phyloP scores from a whole-genome alignment of 768 basidiomycete species.

The Imleria badia region DNA sequence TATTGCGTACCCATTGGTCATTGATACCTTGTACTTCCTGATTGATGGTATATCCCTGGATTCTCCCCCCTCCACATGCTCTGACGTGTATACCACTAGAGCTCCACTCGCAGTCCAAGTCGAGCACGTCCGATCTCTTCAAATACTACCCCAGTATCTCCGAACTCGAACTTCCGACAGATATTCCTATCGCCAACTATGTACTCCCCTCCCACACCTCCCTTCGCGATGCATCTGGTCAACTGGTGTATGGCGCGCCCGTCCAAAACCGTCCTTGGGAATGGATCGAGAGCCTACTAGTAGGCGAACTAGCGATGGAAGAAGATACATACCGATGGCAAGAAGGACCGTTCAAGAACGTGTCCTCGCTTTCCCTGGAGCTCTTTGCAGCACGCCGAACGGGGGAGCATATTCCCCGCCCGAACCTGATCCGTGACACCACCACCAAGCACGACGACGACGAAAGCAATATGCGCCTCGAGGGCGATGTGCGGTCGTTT shows the following conservation, averaged over 20 bases:
- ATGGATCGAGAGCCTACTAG: constrained; percentile 81
- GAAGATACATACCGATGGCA: constrained; percentile 43
- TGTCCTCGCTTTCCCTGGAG: constrained; percentile 70
- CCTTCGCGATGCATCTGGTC: constrained; percentile 55
- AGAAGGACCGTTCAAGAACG: constrained; percentile 57
- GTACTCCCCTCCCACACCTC: constrained; percentile 55
- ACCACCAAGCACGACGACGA: constrained; percentile 18
- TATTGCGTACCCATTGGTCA: constrained; percentile 59
- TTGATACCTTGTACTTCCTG: constrained; percentile 74
- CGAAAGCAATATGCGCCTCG: constrained; percentile 25
- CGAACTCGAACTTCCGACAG: constrained; percentile 50
- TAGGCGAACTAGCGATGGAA: constrained; percentile 44
- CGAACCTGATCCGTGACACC: neutral
- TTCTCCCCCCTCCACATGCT: no score
- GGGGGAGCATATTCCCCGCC: constrained; percentile 48
- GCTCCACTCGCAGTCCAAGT: constrained; percentile 58
- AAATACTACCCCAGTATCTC: constrained; percentile 57
- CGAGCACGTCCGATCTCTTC: constrained; percentile 55
- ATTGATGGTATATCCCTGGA: constrained; percentile 57
- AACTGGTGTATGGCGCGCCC: constrained; percentile 45
- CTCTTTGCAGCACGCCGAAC: constrained; percentile 65
- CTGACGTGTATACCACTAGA: constrained; percentile 40
- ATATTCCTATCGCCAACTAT: constrained; percentile 59
- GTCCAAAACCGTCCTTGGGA: constrained; percentile 83
- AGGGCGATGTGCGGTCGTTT: constrained; percentile 54